Evolutionary conservation across 306 rosid genomes (phyloP), one percentile per base, ranked within the genome.

Genomic region (Quercus glauca): DNA sequence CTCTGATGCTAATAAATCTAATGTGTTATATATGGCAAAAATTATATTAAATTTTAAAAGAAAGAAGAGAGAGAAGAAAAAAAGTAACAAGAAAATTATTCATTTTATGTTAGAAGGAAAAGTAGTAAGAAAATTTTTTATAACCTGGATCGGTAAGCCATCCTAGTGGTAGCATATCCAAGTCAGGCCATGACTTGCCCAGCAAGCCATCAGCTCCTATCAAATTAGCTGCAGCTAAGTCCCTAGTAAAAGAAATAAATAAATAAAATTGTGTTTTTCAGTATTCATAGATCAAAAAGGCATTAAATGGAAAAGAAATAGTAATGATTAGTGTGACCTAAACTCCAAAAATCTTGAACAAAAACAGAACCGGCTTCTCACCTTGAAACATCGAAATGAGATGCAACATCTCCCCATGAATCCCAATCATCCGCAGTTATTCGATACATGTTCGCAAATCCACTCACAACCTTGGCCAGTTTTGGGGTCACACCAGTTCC

Each of bases 371-470:
- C 45, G 28, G 69, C 78, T 52, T 37, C 68, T 73, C 83, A 95
- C 99, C 99, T 88, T 70, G 97, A 37, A 51, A 93, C 86, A 71
- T 89, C 86, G 74, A 95, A 95, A 87, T 95, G 99, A 45, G 91
- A 52, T 63, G 10, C 68, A 53, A 95, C 92, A 80, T 93, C 96
- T 0, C 1, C 73, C 97, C 99, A 95, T 1, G 64, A 20, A 87
- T 95, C 99, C 99, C 99, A 95, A 68, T 93, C 99, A 86, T 95
- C 99, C 55, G 92, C 98, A 49, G 99, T 91, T 89, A 93, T 82
- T 55, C 98, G 86, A 76, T 93, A 95, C 99, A 95, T 85, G 85
- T 95, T 95, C 64, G 78, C 98, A 61, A 93, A 74, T 76, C 91
- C 88, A 80, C 82, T 90, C 52, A 93, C 90, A 43, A 37, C 85